Percentiles rank a stretch among this genome's conserved stretches.
Conservation (phyloP, 2,329 filamentous ascomycete species). For the Monilinia aucupariae region DNA sequence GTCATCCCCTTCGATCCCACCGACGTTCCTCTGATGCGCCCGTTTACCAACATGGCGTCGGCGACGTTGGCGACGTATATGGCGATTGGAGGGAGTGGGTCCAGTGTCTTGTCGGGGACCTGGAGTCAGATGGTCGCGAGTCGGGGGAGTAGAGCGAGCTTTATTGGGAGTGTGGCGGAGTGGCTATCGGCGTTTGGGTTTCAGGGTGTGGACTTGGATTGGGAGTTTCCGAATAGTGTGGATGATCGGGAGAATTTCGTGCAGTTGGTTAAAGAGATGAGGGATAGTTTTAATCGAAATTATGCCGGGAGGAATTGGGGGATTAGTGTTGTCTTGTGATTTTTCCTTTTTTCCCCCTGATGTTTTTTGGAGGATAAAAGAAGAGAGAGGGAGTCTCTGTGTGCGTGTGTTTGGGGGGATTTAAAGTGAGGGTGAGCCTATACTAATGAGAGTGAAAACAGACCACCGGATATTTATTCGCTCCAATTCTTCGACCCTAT, state of each 20-base stretch:
- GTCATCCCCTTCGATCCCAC: slow-evolving; percentile 30
- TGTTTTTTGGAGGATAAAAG: no score
- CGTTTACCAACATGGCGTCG: slow-evolving; percentile 36
- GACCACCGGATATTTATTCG: slow-evolving; percentile 34
- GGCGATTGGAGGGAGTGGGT: slow-evolving; percentile 38
- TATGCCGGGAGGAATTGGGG: slow-evolving; percentile 33
- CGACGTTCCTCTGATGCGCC: slow-evolving; percentile 22
- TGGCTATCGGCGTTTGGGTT: slow-evolving; percentile 39
- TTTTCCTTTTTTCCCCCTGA: neutral
- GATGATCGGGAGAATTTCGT: slow-evolving; percentile 38
- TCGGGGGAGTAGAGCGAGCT: slow-evolving; percentile 32
- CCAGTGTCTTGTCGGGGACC: slow-evolving; percentile 25
- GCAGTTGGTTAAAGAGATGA: slow-evolving; percentile 30
- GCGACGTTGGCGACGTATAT: slow-evolving; percentile 36
- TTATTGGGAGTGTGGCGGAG: slow-evolving; percentile 36
- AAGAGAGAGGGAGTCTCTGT: no score
- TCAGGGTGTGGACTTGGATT: slow-evolving; percentile 43
- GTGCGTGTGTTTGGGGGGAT: neutral
- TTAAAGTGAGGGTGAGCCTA: neutral
- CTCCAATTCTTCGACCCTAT: slow-evolving; percentile 34
- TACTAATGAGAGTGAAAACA: neutral
- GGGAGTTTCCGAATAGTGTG: slow-evolving; percentile 41
- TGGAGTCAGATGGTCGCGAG: slow-evolving; percentile 33
- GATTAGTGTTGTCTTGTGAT: slow-evolving; percentile 39
- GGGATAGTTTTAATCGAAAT: slow-evolving; percentile 33